Evolutionary conservation across 352 stramenopile genomes (phyloP), one percentile per base, ranked within the genome.

Genomic region (Phytophthora pistaciae): DNA sequence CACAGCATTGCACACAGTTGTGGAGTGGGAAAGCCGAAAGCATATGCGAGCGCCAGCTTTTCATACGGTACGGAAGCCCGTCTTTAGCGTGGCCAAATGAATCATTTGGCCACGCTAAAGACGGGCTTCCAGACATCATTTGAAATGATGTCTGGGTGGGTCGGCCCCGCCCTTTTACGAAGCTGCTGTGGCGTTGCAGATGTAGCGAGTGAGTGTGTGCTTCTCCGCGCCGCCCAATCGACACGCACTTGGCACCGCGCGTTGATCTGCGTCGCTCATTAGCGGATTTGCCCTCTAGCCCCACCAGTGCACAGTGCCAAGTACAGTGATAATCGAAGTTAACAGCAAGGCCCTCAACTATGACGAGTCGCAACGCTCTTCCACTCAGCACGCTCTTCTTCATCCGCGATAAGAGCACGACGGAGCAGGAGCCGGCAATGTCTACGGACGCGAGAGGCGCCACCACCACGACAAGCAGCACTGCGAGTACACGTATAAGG

Each of bases 301-400:
- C n/a, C 44, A 52, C 44, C 44, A 52, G n/a, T 20, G 40, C 14
- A 4, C 25, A 29, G 25, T 29, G 25, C 25, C 3, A 29, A 29
- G 25, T 9, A 33, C 29, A 49, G 40, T 21, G 16, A 21, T 16
- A 49, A 44, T 16, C 36, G 14, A n/a, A n/a, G 36, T 5, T 10
- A 44, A 10, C 21, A 21, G 42, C 38, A 25, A 16, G n/a, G 6
- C 44, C n/a, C 44, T 52, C 6, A 27, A 27, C 5, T 52, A 52
- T 52, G 44, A 27, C 44, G 44, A 29, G 44, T 7, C 44, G 44
- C n/a, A 52, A 52, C 44, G 44, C 44, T 7, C 44, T 52, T 52
- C 44, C 44, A n/a, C 44, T 52, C n/a, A 52, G 44, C 20, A 52
- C 44, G 44, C 44, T 52, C 44, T 52, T 52, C 44, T 52, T 52